Base-by-base conservation (phyloP, 805 yeast species). In the Geotrichum ghanense region DNA sequence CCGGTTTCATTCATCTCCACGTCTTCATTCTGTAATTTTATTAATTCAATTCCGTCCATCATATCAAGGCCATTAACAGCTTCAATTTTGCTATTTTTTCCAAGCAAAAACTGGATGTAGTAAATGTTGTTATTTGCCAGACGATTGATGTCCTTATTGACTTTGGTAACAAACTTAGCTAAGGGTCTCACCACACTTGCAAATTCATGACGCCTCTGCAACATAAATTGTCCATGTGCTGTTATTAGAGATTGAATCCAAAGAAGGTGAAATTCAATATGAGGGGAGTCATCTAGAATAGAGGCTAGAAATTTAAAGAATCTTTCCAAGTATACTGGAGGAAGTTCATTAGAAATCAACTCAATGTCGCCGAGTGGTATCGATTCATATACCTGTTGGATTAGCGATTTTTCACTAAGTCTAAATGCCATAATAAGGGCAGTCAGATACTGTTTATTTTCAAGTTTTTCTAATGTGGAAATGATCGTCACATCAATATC, bases 401-500 rank as follows among this genome's bases (percentile, higher is more conserved):
- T 77, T 46, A 92, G 67, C 55, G 80, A 76, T 9, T 65, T 67
- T 60, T 92, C 98, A 60, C 92, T 92, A 50, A 92, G 72, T 63
- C 98, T 74, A 73, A 92, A 88, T 0, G 97, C 78, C 97, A 92
- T 88, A 12, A 89, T 84, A 48, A 90, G 65, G 0, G 97, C 90
- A 37, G 76, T 76, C 55, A 89, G 67, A 61, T 78, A 86, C 46
- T 79, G 81, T 46, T 71, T 71, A 44, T 78, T 81, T 5, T 66
- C 53, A 39, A 89, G 66, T 4, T 78, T 74, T 46, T 77, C 81
- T 26, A 77, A 48, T 0, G 88, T 81, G 3, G 83, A 68, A 42
- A 78, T 83, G 1, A 95, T 94, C 0, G 98, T 92, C 23, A 90
- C 78, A 56, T 92, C 97, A 42, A 88, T 70, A 60, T 90, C 97